Evolutionary conservation across 768 basidiomycete genomes (phyloP).

Genomic region (Suillus variegatus): DNA sequence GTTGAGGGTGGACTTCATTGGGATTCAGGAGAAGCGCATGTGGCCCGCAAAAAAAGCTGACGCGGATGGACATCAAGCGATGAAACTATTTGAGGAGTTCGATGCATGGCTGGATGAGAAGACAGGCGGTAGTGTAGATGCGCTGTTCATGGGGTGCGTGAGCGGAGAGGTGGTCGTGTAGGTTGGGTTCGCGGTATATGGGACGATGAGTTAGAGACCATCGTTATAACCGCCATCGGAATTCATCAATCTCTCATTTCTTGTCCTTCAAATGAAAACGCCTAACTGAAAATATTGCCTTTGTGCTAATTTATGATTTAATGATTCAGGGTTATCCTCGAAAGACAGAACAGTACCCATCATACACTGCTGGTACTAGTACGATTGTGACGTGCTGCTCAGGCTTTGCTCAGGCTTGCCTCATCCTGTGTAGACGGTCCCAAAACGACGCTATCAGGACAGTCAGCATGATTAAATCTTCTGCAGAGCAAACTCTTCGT

Average conservation of each 20-base stretch:
- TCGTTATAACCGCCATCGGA: neutral
- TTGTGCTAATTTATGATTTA: neutral
- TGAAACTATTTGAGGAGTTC: conserved; percentile 72
- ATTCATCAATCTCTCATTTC: neutral
- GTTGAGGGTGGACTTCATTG: conserved; percentile 73
- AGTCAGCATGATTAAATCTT: neutral
- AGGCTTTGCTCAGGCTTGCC: neutral
- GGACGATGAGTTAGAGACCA: neutral
- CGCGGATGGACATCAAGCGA: conserved; percentile 55
- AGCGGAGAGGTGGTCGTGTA: conserved; percentile 56
- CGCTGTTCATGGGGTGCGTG: conserved; percentile 67
- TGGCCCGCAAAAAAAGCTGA: conserved; percentile 71
- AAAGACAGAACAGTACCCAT: neutral
- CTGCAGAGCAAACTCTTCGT: neutral
- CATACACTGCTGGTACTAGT: neutral
- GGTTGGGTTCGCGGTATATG: neutral
- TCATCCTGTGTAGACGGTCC: neutral
- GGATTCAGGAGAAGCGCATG: conserved; percentile 81
- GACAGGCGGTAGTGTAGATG: conserved; percentile 67
- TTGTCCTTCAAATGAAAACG: neutral
- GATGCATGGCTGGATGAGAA: conserved; percentile 73
- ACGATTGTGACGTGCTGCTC: neutral
- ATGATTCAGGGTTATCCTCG: neutral
- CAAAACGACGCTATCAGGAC: neutral
- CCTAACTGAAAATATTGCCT: neutral